Percentiles rank a stretch among this genome's conserved stretches.
Conservation (phyloP, 257 asterid genomes). For the Nicotiana knightiana region DNA sequence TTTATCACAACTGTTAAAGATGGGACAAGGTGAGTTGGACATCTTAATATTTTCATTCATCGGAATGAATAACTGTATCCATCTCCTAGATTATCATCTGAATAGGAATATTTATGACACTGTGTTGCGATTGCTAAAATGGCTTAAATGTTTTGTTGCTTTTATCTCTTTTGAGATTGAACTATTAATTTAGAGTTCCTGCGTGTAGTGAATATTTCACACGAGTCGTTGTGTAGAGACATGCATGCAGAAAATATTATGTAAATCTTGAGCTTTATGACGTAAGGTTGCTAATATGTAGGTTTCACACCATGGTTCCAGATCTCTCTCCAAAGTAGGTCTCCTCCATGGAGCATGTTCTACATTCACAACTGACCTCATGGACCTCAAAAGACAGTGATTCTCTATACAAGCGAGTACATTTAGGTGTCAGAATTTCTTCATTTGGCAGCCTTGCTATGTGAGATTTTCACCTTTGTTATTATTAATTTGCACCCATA, state of each 20-base stretch:
- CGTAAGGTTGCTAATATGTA: background rate
- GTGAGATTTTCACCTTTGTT: constrained; percentile 41
- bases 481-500: background rate
- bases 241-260: background rate
- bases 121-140: background rate
- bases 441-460: constrained; percentile 47
- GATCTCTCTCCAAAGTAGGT: constrained; percentile 77
- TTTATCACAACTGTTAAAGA: constrained; percentile 56
- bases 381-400: constrained; percentile 41
- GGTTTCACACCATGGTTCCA: constrained; percentile 27
- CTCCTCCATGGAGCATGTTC: constrained; percentile 69
- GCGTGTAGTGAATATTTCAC: background rate
- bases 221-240: background rate
- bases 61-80: background rate
- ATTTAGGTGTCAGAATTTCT: constrained; percentile 64
- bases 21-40: constrained; percentile 59
- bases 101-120: background rate
- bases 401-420: constrained; percentile 40
- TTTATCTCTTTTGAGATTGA: background rate
- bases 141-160: background rate
- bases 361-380: constrained; percentile 69
- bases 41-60: constrained; percentile 3
- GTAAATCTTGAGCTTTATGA: background rate
- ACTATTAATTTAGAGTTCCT: background rate
- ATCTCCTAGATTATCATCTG: background rate